Conservation (phyloP, 768 basidiomycete genomes). For the Suillus discolor region DNA sequence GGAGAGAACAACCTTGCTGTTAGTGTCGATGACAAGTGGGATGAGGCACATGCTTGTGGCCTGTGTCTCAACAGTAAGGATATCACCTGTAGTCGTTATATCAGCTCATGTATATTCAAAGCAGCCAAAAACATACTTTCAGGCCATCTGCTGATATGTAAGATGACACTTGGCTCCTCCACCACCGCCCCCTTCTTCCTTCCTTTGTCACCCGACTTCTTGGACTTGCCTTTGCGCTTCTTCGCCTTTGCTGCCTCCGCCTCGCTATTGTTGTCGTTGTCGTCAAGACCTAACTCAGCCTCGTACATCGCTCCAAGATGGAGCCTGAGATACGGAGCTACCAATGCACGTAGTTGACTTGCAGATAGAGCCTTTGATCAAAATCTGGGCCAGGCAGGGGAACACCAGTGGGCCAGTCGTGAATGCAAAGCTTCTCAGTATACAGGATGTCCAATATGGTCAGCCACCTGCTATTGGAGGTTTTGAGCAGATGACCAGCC, state of each 20-base stretch:
- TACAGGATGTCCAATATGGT: not conserved
- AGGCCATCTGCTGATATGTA: not conserved
- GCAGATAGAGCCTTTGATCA: not conserved
- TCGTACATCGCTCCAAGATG: not conserved
- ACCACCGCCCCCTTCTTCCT: not conserved
- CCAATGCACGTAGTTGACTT: not conserved
- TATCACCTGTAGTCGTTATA: not conserved
- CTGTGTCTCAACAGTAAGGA: not conserved
- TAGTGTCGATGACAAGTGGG: not conserved
- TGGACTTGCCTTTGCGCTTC: constrained; percentile 1
- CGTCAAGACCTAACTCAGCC: not conserved
- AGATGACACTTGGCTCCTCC: not conserved
- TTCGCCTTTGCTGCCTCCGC: not conserved
- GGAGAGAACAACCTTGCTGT: not conserved
- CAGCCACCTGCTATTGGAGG: not conserved
- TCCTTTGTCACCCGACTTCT: not conserved
- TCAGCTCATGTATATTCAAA: not conserved
- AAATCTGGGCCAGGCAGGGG: not conserved
- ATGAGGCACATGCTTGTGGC: not conserved
- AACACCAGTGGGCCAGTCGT: not conserved
- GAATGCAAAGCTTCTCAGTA: not conserved
- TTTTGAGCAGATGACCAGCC: not conserved
- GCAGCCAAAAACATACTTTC: not conserved
- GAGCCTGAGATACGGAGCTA: not conserved
- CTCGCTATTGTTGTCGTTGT: not conserved